These are phyloP conservation scores for Priceomyces castillae DNA, from an alignment of 805 yeast genomes.

Conservation along the genomic window DNA sequence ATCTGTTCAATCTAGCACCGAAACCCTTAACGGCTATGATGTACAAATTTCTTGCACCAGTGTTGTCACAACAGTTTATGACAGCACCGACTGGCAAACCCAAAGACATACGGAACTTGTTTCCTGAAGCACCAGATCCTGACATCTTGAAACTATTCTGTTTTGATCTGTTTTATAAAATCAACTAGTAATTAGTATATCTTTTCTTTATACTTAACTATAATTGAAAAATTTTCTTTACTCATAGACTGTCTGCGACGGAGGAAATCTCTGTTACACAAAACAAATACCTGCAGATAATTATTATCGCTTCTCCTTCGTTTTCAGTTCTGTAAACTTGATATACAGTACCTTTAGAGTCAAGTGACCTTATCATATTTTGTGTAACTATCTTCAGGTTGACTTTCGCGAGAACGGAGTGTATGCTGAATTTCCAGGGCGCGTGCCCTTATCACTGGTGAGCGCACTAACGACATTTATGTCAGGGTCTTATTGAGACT, in stretches of 20 bases:
- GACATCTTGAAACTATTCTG: constrained; percentile 56
- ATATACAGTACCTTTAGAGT: neutral
- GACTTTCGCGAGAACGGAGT: too few species aligned
- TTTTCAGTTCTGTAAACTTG: neutral
- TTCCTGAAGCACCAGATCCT: constrained; percentile 97
- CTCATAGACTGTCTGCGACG: neutral
- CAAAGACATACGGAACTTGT: constrained; percentile 99
- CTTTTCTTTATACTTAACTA: neutral
- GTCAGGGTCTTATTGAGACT: too few species aligned
- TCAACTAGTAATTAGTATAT: constrained; percentile 1
- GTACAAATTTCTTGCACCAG: constrained; percentile 99
- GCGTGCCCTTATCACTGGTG: neutral
- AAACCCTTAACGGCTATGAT: constrained; percentile 97
- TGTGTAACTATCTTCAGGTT: neutral
- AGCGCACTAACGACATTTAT: neutral
- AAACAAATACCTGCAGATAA: neutral
- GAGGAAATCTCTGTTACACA: constrained; percentile 3
- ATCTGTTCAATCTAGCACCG: constrained; percentile 99
- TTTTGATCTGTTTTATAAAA: constrained; percentile 15
- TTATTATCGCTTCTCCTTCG: too few species aligned
- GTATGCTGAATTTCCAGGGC: neutral
- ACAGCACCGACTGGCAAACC: constrained; percentile 99
- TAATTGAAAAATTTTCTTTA: constrained; percentile 3
- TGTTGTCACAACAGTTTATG: constrained; percentile 99
- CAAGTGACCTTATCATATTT: neutral